Conservation (phyloP, 169 alveolate species). For the Neospora caninum region DNA sequence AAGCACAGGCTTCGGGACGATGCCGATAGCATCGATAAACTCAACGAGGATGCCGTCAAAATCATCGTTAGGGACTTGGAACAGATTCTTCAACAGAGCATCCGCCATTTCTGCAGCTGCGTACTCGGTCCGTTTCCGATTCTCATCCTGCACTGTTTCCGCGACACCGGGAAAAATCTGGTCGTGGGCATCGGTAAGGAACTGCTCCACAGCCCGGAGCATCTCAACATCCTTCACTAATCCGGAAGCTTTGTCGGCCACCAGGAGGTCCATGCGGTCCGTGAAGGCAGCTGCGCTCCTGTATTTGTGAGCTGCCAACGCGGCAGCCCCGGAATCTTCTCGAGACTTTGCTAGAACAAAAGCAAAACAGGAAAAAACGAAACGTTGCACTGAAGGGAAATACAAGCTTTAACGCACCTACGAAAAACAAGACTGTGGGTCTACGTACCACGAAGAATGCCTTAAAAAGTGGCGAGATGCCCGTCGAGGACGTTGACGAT, state of each 20-base stretch:
- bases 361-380: too few relatives aligned
- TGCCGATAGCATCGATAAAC: background rate
- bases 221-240: background rate
- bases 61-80: background rate
- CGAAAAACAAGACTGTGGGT: too few relatives aligned
- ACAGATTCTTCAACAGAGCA: background rate
- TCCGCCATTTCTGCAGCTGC: background rate
- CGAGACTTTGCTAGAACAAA: background rate
- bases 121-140: background rate
- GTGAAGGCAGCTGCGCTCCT: background rate
- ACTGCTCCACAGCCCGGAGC: slow-evolving; percentile 19
- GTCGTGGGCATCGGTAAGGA: background rate
- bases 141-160: background rate
- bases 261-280: background rate
- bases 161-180: background rate
- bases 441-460: too few relatives aligned
- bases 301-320: background rate
- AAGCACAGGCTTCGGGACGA: background rate
- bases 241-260: background rate
- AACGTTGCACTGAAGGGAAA: too few relatives aligned
- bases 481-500: too few relatives aligned
- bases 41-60: background rate
- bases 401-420: too few relatives aligned
- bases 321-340: background rate
- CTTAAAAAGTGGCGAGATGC: too few relatives aligned